phyloP scores from a whole-genome alignment of 805 yeast species.

The Kazachstania viticola region DNA sequence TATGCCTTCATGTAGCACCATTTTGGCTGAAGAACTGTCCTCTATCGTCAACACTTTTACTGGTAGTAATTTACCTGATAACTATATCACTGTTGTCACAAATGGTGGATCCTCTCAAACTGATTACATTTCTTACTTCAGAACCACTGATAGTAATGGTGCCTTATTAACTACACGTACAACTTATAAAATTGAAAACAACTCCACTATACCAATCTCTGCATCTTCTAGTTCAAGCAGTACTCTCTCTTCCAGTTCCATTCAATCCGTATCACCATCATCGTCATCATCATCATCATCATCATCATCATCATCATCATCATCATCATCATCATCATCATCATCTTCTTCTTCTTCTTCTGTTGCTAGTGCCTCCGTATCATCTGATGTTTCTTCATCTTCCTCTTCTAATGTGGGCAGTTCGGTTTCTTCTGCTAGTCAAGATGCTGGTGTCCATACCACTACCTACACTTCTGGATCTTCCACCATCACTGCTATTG shows the following conservation, averaged over 20 bases:
- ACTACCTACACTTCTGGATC: background rate
- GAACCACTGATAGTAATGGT: background rate
- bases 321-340: background rate
- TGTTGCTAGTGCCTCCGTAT: background rate
- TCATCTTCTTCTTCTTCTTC: background rate
- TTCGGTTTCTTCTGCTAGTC: background rate
- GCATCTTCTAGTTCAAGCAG: background rate
- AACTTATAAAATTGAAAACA: background rate
- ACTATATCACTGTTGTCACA: background rate
- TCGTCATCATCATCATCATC: background rate
- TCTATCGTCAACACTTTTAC: background rate
- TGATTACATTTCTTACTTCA: background rate
- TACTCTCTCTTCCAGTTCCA: no score
- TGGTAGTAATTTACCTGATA: background rate
- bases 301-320: background rate
- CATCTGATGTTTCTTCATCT: background rate
- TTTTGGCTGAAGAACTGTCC: background rate
- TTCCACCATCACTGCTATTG: background rate
- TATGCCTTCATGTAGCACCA: background rate
- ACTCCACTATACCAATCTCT: background rate
- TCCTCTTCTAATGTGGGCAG: background rate
- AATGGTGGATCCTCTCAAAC: background rate
- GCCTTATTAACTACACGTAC: background rate
- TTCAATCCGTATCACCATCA: no score
- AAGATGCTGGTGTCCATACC: background rate